Base-by-base conservation (phyloP, 2,329 filamentous ascomycete species). In the Pseudogymnoascus sp. region DNA sequence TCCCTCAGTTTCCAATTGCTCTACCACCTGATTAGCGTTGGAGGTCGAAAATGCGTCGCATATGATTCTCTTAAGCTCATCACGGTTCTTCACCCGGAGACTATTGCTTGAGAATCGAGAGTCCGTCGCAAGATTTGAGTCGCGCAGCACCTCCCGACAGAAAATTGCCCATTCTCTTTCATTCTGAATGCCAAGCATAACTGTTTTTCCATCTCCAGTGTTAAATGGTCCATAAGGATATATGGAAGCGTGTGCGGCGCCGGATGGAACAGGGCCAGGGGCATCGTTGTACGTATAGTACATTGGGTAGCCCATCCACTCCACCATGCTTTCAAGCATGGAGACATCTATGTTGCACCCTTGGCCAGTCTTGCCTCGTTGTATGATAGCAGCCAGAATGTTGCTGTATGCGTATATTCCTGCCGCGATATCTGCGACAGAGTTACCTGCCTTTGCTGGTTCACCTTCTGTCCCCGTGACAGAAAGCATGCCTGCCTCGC, bases 181-280 rank as follows among this genome's bases (percentile, higher is more conserved):
- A 64, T 84, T 84, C 67, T 85, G 83, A 21, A 85, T 76, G 0
- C 82, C 82, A 3, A 85, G 71, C 80, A 84, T 84, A 13, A 84
- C 81, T 0, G 78, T 76, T 0, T 76, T 76, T 0, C 76, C 77
- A 9, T 77, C 77, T 0, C 78, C 78, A 0, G 81, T 79, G 37
- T 78, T 72, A 56, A 85, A 85, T 0, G 81, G 81, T 0, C 82
- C 82, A 59, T 84, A 85, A 0, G 82, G 83, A 64, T 83, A 85
- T 5, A 85, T 82, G 0, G 79, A 73, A 0, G 82, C 80, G 65
- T 85, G 82, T 1, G 80, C 78, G 0, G 82, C 81, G 1, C 82
- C 82, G 0, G 77, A 77, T 1, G 79, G 75, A 1, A 71, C 70
- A 0, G 81, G 81, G 0, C 75, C 73, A 0, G 76, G 65, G 2